Evolutionary conservation across 768 basidiomycete genomes (phyloP).

Genomic region (Termitomyces sp.): DNA sequence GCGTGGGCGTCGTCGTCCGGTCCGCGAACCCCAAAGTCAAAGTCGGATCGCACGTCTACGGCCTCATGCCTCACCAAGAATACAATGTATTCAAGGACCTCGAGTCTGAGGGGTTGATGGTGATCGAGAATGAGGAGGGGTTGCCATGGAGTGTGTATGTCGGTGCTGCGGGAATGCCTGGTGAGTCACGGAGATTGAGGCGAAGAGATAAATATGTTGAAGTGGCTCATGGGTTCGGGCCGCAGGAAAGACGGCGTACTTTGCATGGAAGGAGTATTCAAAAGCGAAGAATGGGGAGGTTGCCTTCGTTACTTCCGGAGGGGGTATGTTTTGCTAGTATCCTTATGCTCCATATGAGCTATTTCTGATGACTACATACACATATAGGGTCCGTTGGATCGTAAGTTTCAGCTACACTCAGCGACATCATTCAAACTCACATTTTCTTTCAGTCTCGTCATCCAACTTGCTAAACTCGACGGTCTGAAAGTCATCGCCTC

Average conservation of each 20-base stretch:
- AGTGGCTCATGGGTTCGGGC: neutral
- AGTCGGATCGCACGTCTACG: conserved; percentile 39
- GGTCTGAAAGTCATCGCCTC: conserved; percentile 66
- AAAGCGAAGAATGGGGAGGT: conserved; percentile 37
- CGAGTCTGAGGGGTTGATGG: conserved; percentile 11
- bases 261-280: conserved; percentile 38
- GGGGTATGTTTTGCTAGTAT: conserved; percentile 17
- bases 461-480: conserved; percentile 48
- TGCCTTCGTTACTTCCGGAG: conserved; percentile 38
- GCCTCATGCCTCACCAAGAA: conserved; percentile 30
- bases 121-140: conserved; percentile 37
- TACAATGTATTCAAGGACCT: conserved; percentile 30
- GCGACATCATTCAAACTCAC: neutral
- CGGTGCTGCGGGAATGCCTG: conserved; percentile 53
- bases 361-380: neutral
- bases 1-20: conserved; percentile 41
- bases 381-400: conserved; percentile 43
- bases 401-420: neutral
- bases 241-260: conserved; percentile 34
- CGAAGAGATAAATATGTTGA: no score
- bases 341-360: neutral
- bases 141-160: conserved; percentile 47
- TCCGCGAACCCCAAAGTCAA: conserved; percentile 32
- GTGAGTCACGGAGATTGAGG: conserved; percentile 24
- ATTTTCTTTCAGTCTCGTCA: conserved; percentile 31